phyloP scores from a whole-genome alignment of 148 eudicot species.

The Rhododendron ovatum region DNA sequence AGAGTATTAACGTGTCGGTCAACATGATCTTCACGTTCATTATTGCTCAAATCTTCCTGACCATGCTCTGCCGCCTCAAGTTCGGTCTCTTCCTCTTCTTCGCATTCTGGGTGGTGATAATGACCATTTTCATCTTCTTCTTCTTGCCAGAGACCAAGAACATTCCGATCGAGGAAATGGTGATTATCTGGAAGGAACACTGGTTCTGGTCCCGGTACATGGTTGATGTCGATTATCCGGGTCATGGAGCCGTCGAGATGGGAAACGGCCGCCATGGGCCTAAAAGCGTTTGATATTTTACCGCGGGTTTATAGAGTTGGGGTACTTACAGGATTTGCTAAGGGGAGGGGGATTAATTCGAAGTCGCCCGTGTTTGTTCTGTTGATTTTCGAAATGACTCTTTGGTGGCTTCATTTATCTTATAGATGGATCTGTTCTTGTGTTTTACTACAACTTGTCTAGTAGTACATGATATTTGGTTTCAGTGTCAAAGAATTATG shows the following conservation, averaged over 20 bases:
- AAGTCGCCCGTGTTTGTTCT: not conserved
- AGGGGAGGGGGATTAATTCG: not conserved
- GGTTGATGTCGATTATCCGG: slow-evolving; percentile 8
- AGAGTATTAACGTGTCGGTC: slow-evolving; percentile 29
- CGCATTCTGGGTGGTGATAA: slow-evolving; percentile 28
- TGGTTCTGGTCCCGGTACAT: slow-evolving; percentile 38
- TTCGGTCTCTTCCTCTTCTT: slow-evolving; percentile 42
- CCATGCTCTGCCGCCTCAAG: slow-evolving; percentile 37
- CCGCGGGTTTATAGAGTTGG: not conserved
- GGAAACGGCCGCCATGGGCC: not conserved
- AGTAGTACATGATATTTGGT: not conserved
- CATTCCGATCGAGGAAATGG: slow-evolving; percentile 42
- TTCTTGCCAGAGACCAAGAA: slow-evolving; percentile 46
- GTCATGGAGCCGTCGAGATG: not conserved
- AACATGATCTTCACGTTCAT: slow-evolving; percentile 36
- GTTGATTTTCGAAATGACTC: not conserved
- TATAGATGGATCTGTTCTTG: not conserved
- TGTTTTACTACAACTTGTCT: not conserved
- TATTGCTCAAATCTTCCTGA: slow-evolving; percentile 29
- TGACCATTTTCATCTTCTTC: slow-evolving; percentile 28
- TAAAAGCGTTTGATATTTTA: not conserved
- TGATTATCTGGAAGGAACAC: slow-evolving; percentile 31
- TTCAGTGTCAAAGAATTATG: not conserved
- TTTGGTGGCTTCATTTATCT: not conserved
- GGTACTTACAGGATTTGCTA: not conserved